Percentiles rank a stretch among this genome's conserved stretches.
Evolutionary conservation across 345 rosid species (phyloP).

Genomic region (Noccaea bulbosa): DNA sequence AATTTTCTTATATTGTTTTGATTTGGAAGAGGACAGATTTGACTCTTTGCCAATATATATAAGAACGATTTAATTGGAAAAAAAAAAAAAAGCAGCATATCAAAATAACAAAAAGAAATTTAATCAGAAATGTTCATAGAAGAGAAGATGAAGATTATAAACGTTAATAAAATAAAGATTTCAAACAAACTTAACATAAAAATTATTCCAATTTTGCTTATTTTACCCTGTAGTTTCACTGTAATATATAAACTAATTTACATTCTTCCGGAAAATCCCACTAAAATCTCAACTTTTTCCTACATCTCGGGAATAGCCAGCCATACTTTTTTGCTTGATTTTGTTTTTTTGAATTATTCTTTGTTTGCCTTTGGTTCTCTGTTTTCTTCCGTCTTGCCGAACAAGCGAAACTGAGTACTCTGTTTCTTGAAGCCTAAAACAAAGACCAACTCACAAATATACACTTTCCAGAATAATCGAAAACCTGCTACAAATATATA

Average conservation of each 20-base stretch:
- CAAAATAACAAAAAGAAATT: background rate
- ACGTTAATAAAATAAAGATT: background rate
- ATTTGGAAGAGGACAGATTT: conserved; percentile 11
- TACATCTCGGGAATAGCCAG: conserved; percentile 24
- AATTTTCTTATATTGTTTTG: background rate
- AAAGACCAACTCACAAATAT: background rate
- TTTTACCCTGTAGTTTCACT: conserved; percentile 1
- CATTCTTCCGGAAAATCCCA: conserved; percentile 31
- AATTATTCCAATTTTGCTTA: background rate
- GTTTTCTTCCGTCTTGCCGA: conserved; percentile 17
- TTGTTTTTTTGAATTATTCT: background rate
- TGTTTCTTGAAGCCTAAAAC: conserved; percentile 7
- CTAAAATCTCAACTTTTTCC: conserved; percentile 29
- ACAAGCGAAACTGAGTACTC: conserved; percentile 17
- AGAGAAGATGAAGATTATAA: background rate
- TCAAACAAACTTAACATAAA: too few species aligned
- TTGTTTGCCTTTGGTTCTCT: conserved; percentile 11
- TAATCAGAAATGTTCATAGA: background rate
- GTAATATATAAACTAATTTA: background rate
- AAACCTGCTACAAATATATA: too few species aligned
- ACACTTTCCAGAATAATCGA: background rate
- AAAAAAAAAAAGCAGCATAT: background rate
- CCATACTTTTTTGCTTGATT: background rate
- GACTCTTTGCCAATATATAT: background rate
- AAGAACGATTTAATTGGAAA: background rate